Evolutionary conservation across 768 basidiomycete genomes (phyloP).

Genomic region (Leccinum aurantiacum): DNA sequence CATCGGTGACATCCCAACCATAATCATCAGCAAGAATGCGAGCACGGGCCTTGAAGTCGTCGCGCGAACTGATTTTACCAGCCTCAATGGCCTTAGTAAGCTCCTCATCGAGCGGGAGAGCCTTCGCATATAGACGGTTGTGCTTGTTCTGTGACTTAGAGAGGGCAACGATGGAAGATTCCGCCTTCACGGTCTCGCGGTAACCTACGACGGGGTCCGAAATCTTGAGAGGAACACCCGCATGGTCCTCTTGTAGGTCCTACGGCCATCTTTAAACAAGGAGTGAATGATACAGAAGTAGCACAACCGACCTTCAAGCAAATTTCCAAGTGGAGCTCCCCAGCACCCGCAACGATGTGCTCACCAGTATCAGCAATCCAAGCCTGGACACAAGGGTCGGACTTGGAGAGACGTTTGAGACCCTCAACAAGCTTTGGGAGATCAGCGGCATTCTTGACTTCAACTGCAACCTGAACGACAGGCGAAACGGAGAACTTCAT

Average conservation of each 20-base stretch:
- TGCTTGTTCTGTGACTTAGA: slow-evolving; percentile 99
- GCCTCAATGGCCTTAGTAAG: slow-evolving; percentile 88
- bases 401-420: slow-evolving; percentile 99
- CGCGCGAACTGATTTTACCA: slow-evolving; percentile 84
- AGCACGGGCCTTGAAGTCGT: slow-evolving; percentile 97
- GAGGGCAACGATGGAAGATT: slow-evolving; percentile 93
- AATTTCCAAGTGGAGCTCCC: slow-evolving; percentile 98
- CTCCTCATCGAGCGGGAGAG: slow-evolving; percentile 91
- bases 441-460: slow-evolving; percentile 99
- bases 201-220: slow-evolving; percentile 98
- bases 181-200: slow-evolving; percentile 94
- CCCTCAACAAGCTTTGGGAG: slow-evolving; percentile 99
- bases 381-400: slow-evolving; percentile 98
- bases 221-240: slow-evolving; percentile 97
- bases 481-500: slow-evolving; percentile 99
- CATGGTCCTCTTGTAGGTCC: slow-evolving; percentile 99
- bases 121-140: slow-evolving; percentile 96
- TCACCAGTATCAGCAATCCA: slow-evolving; percentile 92
- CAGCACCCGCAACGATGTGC: slow-evolving; percentile 99
- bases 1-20: slow-evolving; percentile 99
- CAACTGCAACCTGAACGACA: slow-evolving; percentile 98
- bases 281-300: neutral
- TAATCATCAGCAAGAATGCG: slow-evolving; percentile 94
- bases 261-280: slow-evolving; percentile 29
- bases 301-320: slow-evolving; percentile 79